A percentile compares a stretch with the other conserved stretches of the same genome.
Evolutionary conservation across 208 protist species (phyloP).

Genomic region (Jaenimonas drosophilae): DNA sequence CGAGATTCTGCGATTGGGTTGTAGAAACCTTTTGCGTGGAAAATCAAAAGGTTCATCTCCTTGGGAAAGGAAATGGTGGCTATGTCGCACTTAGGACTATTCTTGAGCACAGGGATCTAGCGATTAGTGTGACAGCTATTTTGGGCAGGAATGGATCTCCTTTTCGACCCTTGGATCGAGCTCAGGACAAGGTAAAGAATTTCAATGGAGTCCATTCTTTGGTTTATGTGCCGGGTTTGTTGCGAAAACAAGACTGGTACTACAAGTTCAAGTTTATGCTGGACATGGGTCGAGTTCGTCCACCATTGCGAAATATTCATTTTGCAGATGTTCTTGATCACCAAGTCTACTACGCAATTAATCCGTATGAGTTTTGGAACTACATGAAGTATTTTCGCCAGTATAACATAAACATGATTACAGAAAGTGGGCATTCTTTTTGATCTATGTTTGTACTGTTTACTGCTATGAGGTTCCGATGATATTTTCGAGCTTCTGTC

Average conservation of each 20-base stretch:
- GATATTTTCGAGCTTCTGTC: too few species aligned
- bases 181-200: conserved; percentile 71
- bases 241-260: conserved; percentile 78
- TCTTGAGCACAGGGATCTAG: conserved; percentile 65
- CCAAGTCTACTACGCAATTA: conserved; percentile 85
- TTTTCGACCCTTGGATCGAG: conserved; percentile 56
- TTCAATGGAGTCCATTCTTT: conserved; percentile 74
- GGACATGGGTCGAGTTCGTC: conserved; percentile 65
- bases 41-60: conserved; percentile 67
- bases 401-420: conserved; percentile 79
- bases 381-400: conserved; percentile 81
- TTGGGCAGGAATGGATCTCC: conserved; percentile 61
- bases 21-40: conserved; percentile 63
- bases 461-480: background rate
- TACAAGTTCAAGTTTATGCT: conserved; percentile 90
- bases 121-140: conserved; percentile 66
- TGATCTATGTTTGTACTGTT: conserved; percentile 6
- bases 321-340: conserved; percentile 84
- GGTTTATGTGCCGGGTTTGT: conserved; percentile 70
- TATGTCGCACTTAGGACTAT: conserved; percentile 71
- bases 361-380: conserved; percentile 86
- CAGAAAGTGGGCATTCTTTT: conserved; percentile 39
- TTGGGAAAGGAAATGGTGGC: conserved; percentile 76
- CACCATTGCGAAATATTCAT: conserved; percentile 67
- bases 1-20: conserved; percentile 83